Evolutionary conservation across 495 filamentous ascomycete genomes (phyloP).

Genomic region (Talaromyces thailandensis): DNA sequence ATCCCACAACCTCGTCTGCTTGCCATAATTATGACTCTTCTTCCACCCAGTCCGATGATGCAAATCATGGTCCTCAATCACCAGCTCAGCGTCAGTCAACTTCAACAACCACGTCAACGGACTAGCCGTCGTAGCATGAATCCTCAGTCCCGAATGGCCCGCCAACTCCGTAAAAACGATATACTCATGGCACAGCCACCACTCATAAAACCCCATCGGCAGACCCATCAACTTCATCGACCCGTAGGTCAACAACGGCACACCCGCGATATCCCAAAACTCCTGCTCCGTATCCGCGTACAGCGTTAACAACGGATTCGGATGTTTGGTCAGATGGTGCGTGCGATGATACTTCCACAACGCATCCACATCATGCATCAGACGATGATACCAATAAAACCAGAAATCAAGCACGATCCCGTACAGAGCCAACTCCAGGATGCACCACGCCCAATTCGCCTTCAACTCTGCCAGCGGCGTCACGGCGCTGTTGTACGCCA

Average conservation of each 20-base stretch:
- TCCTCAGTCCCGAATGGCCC: constrained; percentile 11
- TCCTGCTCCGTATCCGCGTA: constrained; percentile 14
- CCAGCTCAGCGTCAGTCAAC: constrained; percentile 8
- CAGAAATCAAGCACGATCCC: constrained; percentile 4
- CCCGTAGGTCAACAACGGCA: constrained; percentile 11
- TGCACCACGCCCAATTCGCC: constrained; percentile 15
- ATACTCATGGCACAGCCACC: constrained; percentile 14
- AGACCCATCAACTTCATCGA: constrained; percentile 10
- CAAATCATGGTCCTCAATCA: constrained; percentile 14
- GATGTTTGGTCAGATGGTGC: constrained; percentile 14
- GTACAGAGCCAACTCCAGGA: constrained; percentile 9
- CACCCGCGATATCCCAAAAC: constrained; percentile 14
- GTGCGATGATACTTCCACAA: constrained; percentile 16
- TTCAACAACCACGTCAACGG: constrained; percentile 8
- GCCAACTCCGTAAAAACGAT: constrained; percentile 12
- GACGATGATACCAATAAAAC: constrained; percentile 11
- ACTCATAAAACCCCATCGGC: constrained; percentile 15
- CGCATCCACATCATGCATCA: constrained; percentile 12
- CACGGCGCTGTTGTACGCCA: constrained; percentile 15
- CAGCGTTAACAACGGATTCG: constrained; percentile 11
- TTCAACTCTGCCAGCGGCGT: constrained; percentile 8
- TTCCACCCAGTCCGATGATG: constrained; percentile 13
- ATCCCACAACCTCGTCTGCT: constrained; percentile 15
- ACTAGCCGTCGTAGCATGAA: constrained; percentile 5
- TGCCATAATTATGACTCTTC: constrained; percentile 8